phyloP scores from a whole-genome alignment of 495 filamentous ascomycete species.

The Lichina pygmaea region DNA sequence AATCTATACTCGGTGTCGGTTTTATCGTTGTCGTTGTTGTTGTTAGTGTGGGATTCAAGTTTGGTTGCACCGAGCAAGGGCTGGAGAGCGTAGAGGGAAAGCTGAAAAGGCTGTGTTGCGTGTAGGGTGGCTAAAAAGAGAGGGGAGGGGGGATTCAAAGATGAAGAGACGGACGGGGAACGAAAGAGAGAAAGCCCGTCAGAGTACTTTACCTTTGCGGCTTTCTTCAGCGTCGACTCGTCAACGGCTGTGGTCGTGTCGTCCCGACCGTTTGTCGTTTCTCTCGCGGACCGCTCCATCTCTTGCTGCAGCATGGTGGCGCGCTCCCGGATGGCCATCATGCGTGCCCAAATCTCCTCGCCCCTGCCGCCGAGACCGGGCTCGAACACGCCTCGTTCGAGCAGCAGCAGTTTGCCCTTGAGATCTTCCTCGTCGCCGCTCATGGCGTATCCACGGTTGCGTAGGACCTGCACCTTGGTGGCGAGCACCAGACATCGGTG shows the following conservation, averaged over 20 bases:
- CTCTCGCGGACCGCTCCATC: slow-evolving; percentile 34
- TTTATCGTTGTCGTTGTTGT: too few relatives aligned
- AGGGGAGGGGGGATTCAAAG: not conserved
- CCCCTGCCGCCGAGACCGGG: slow-evolving; percentile 55
- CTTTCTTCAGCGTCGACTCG: slow-evolving; percentile 50
- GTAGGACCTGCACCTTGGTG: slow-evolving; percentile 71
- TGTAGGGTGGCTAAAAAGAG: not conserved
- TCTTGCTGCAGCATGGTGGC: slow-evolving; percentile 55
- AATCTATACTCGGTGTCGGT: too few relatives aligned
- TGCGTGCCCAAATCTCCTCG: slow-evolving; percentile 92
- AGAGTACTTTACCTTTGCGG: slow-evolving; percentile 45
- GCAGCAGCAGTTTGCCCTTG: slow-evolving; percentile 48
- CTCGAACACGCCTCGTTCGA: slow-evolving; percentile 58
- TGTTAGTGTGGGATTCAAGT: slow-evolving; percentile 7
- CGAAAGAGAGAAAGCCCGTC: not conserved
- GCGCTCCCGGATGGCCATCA: slow-evolving; percentile 62
- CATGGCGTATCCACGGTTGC: slow-evolving; percentile 79
- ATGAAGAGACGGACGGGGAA: not conserved
- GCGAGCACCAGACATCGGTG: slow-evolving; percentile 65
- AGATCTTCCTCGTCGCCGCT: slow-evolving; percentile 76
- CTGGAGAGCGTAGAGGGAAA: too few relatives aligned
- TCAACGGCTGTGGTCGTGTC: slow-evolving; percentile 30
- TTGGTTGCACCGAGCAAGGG: not conserved
- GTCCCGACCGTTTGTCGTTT: slow-evolving; percentile 10
- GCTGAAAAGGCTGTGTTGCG: too few relatives aligned